phyloP scores from a whole-genome alignment of 2,329 filamentous ascomycete genomes.

The Monilinia aucupariae region DNA sequence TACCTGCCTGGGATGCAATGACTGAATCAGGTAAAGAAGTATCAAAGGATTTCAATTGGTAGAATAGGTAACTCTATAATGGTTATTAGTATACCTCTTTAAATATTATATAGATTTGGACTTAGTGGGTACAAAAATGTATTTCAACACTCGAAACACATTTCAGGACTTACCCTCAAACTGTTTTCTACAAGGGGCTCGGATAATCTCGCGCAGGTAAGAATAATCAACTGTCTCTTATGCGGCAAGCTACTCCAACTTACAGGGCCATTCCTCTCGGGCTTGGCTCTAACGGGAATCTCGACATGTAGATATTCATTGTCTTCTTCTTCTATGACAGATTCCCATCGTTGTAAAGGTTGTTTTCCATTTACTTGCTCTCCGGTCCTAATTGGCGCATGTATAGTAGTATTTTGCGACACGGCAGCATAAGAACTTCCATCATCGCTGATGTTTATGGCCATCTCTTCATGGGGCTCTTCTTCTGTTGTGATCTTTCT shows the following conservation, averaged over 20 bases:
- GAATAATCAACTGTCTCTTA: slow-evolving; percentile 71
- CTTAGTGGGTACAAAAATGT: not conserved
- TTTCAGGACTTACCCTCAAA: slow-evolving; percentile 23
- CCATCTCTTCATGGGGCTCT: not conserved
- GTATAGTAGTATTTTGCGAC: not conserved
- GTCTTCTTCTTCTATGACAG: slow-evolving; percentile 28
- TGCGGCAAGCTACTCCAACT: slow-evolving; percentile 71
- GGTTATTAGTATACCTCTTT: slow-evolving; percentile 39
- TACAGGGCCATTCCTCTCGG: slow-evolving; percentile 39
- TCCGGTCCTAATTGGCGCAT: not conserved
- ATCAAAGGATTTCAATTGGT: slow-evolving; percentile 62
- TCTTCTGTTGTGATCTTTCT: not conserved
- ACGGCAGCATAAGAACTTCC: slow-evolving; percentile 10
- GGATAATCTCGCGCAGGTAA: slow-evolving; percentile 73
- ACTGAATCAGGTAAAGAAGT: slow-evolving; percentile 35
- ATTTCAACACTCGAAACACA: not conserved
- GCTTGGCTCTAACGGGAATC: slow-evolving; percentile 14
- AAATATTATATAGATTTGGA: not conserved
- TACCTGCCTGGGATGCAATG: slow-evolving; percentile 62
- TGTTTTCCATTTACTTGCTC: not conserved
- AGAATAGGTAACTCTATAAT: slow-evolving; percentile 62
- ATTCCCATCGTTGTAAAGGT: slow-evolving; percentile 11
- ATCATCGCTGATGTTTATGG: not conserved
- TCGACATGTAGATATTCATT: slow-evolving; percentile 31
- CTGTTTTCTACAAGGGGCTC: slow-evolving; percentile 80